Percentiles rank a stretch among this genome's conserved stretches.
phyloP scores from a whole-genome alignment of 495 filamentous ascomycete species.

The Hypoxylon crocopeplum region DNA sequence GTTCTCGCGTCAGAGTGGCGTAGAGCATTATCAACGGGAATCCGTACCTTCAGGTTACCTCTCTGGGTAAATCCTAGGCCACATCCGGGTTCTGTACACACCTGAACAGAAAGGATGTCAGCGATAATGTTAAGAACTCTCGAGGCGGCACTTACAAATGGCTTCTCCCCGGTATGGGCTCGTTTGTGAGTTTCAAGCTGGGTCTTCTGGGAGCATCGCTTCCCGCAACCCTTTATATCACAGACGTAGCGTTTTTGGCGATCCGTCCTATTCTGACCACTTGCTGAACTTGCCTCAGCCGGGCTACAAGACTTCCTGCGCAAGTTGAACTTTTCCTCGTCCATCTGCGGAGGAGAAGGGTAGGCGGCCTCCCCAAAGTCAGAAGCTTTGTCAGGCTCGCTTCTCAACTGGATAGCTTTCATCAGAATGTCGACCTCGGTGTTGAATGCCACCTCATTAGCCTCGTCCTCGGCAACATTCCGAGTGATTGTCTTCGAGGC shows the following conservation, averaged over 20 bases:
- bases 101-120: constrained; percentile 47
- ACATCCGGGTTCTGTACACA: constrained; percentile 77
- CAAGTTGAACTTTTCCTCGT: constrained; percentile 32
- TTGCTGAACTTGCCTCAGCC: background rate
- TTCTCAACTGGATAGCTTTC: constrained; percentile 85
- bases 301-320: constrained; percentile 29
- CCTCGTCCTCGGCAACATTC: constrained; percentile 34
- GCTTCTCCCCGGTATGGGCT: constrained; percentile 89
- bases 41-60: constrained; percentile 81
- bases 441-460: constrained; percentile 64
- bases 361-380: constrained; percentile 18
- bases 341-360: constrained; percentile 27
- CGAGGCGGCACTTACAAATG: constrained; percentile 72
- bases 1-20: constrained; percentile 14
- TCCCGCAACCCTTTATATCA: constrained; percentile 75
- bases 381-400: constrained; percentile 41
- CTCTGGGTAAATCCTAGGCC: constrained; percentile 85
- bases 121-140: background rate
- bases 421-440: constrained; percentile 91
- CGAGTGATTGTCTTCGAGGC: constrained; percentile 34
- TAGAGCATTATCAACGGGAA: background rate
- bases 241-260: constrained; percentile 76
- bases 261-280: background rate
- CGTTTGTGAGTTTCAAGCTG: constrained; percentile 91
- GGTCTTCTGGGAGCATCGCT: constrained; percentile 89